These are phyloP conservation scores for Rhizophora mangle DNA, from an alignment of 345 rosid species.

Conservation along the genomic window DNA sequence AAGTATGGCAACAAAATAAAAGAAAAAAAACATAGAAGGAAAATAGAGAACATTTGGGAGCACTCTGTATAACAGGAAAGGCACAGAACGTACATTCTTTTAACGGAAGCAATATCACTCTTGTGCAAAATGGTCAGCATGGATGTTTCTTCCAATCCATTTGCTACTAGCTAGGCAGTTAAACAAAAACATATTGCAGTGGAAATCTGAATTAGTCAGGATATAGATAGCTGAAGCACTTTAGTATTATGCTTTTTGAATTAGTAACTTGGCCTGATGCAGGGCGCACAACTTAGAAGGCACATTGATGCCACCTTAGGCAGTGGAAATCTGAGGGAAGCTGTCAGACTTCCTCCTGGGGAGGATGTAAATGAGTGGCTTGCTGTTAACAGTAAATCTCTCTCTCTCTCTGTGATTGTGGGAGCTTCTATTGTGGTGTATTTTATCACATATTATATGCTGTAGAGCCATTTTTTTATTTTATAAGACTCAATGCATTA, in stretches of 20 bases:
- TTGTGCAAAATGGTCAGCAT: not conserved
- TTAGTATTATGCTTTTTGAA: not conserved
- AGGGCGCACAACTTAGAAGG: constrained; percentile 68
- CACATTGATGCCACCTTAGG: constrained; percentile 70
- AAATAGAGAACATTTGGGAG: not conserved
- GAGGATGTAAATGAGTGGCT: constrained; percentile 75
- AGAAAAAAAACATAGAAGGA: not conserved
- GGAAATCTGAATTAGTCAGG: not conserved
- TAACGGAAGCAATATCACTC: not conserved
- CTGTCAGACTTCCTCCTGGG: constrained; percentile 65
- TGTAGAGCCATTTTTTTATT: not conserved
- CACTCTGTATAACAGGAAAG: not conserved
- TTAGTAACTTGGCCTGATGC: constrained; percentile 15
- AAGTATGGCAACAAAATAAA: not conserved
- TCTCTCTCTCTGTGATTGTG: not conserved
- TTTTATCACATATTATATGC: not conserved
- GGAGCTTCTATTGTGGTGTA: not conserved
- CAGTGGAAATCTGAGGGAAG: constrained; percentile 73
- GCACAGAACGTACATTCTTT: not conserved
- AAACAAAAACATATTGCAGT: constrained; percentile 6
- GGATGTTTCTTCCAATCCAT: not conserved
- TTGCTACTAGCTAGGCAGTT: not conserved
- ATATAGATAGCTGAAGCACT: constrained; percentile 1
- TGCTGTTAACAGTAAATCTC: constrained; percentile 58
- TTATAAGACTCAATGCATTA: not conserved